Conservation (phyloP, 2,329 filamentous ascomycete species). For the Chaetomium strumarium region DNA sequence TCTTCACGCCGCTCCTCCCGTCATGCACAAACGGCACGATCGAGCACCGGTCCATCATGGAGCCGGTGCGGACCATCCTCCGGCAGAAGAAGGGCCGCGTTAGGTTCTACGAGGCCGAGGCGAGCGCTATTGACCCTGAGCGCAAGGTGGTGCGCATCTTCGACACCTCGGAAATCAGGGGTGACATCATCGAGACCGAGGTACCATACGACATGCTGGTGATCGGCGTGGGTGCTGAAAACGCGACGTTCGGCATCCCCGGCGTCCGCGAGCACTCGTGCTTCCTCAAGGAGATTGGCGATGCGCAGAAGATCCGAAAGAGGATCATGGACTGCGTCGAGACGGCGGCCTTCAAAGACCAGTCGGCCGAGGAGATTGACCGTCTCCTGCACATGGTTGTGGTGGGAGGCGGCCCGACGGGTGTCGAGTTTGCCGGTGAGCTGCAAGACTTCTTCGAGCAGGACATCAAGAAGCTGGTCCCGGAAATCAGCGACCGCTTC, state of each 20-base stretch:
- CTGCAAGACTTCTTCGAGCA: slow-evolving; percentile 98
- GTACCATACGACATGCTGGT: slow-evolving; percentile 98
- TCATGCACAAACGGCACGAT: slow-evolving; percentile 97
- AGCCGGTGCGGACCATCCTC: slow-evolving; percentile 92
- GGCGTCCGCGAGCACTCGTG: slow-evolving; percentile 93
- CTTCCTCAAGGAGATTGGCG: slow-evolving; percentile 97
- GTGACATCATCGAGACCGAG: slow-evolving; percentile 73
- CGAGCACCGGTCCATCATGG: slow-evolving; percentile 99
- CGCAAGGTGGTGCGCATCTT: slow-evolving; percentile 83
- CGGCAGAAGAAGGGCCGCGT: slow-evolving; percentile 90
- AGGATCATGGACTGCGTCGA: slow-evolving; percentile 99
- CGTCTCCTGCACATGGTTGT: slow-evolving; percentile 98
- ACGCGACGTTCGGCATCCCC: slow-evolving; percentile 95
- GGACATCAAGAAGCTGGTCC: slow-evolving; percentile 96
- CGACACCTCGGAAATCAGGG: slow-evolving; percentile 91
- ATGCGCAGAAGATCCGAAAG: slow-evolving; percentile 94
- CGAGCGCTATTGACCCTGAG: slow-evolving; percentile 88
- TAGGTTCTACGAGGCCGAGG: slow-evolving; percentile 97
- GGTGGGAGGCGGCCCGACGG: slow-evolving; percentile 86
- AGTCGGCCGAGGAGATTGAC: slow-evolving; percentile 79
- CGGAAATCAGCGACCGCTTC: slow-evolving; percentile 91
- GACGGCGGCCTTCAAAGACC: slow-evolving; percentile 97
- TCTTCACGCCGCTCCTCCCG: slow-evolving; percentile 94
- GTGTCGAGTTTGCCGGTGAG: slow-evolving; percentile 97
- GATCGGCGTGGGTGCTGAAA: slow-evolving; percentile 94